Evolutionary conservation across 1,284 basidiomycete genomes (phyloP), one percentile per base, ranked within the genome.

Genomic region (Rugosomyces carneus): DNA sequence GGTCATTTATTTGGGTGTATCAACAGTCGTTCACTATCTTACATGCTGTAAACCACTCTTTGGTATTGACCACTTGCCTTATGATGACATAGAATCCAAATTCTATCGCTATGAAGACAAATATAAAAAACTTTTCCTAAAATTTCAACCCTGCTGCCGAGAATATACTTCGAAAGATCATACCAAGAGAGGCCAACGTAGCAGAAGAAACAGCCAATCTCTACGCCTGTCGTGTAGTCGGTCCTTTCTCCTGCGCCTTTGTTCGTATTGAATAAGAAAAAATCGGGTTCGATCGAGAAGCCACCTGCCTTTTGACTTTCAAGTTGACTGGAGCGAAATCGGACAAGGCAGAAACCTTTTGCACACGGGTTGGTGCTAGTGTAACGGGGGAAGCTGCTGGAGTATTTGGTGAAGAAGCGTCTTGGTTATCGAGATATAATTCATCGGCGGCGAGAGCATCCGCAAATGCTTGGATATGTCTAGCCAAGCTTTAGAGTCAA

Each of bases 321-420:
- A 90, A 66, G 61, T 94, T 89, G 15, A 97, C 81, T 0, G 93
- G 93, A 1, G 93, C 93, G 61, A 95, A 97, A 64, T 96, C 93
- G 8, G 87, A 91, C 37, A 94, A 70, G 0, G 93, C 92, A 42
- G 89, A 84, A 11, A 96, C 81, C 67, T 91, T 93, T 58, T 84
- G 66, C 27, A 77, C 69, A 23, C 70, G 70, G 15, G 66, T 62
- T 44, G 63, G 65, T 44, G 62, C 66, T 61, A 45, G 62, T 18
- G 6, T 62, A 44, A 61, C 63, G 16, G 60, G 56, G 24, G 60
- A 53, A 26, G 57, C 47, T 6, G 70, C 64, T 15, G 31, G 7
- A 13, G 66, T 54, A 37, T 60, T 60, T 11, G 67, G 65, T 11
- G 68, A 65, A 23, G 60, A 58, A 54, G 56, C 53, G 15, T 68